Evolutionary conservation across 805 yeast genomes (phyloP), one percentile per base, ranked within the genome.

Genomic region (Kluyveromyces aestuarii): DNA sequence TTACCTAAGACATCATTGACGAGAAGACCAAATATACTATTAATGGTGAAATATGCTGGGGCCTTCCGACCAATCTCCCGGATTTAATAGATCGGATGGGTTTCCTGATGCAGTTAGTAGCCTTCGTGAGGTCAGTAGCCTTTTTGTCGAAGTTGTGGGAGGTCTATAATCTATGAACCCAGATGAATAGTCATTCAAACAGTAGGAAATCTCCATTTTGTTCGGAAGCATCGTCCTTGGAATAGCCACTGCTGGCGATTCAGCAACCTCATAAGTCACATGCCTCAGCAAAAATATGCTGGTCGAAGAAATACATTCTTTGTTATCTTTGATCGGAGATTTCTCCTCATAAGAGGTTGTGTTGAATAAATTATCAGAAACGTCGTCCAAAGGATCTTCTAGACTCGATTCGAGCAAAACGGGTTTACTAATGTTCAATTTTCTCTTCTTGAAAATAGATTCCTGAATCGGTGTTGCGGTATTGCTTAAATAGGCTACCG

Each of bases 21-120:
- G 8, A 30, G 35, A 30, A 30, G 40, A 17, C 8, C 40, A 13
- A 3, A 21, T 40, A 17, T 10, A 5, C 19, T 25, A 18, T 46
- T 49, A 55, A 44, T 56, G 56, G 46, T 42, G 55, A 49, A 52
- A 56, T 41, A 57, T 55, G 42, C 59, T 58, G 19, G 56, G 55
- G 49, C 58, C 62, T 37, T 59, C 62, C 21, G 53, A 57, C 17
- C 55, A 47, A 10, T 54, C 55, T 27, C 43, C 45, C 3, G 46
- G 30, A 7, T 45, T 48, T 18, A 50, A 46, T 2, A 50, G 30
- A 27, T 50, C 53, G 8, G 50, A 48, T 13, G 53, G 53, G 21
- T 50, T 50, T 6, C 47, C 53, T n/a, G 37, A 47, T 17, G 53
- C 45, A 16, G 49, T 46, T 16, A 50, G 40, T n/a, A 42, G n/a